phyloP scores from a whole-genome alignment of 805 yeast species.

The Wickerhamiella sorbophila region DNA sequence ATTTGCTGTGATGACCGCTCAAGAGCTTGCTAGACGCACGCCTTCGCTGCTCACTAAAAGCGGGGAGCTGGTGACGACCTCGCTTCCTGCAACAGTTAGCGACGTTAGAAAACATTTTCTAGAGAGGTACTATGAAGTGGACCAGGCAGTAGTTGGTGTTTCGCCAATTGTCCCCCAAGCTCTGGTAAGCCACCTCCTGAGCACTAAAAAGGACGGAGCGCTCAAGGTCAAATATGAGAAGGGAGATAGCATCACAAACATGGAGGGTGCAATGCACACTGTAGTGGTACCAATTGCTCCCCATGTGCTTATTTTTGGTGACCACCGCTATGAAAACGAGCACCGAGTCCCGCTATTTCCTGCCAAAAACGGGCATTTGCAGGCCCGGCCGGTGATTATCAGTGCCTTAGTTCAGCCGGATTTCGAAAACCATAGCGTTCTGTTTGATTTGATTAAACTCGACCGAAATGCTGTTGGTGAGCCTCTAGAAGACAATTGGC shows the following conservation, averaged over 20 bases:
- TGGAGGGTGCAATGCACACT: slow-evolving; percentile 13
- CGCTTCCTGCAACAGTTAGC: background rate
- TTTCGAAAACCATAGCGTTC: slow-evolving; percentile 13
- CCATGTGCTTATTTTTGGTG: slow-evolving; percentile 11
- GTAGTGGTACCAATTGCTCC: slow-evolving; percentile 14
- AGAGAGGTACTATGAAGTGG: background rate
- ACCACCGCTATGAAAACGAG: slow-evolving; percentile 6
- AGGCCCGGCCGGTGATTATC: slow-evolving; percentile 9
- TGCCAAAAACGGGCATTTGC: background rate
- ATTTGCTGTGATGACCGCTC: too few relatives aligned
- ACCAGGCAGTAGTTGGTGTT: slow-evolving; percentile 5
- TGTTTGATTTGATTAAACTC: slow-evolving; percentile 9
- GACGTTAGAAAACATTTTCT: background rate
- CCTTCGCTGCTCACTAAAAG: background rate
- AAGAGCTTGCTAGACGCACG: background rate
- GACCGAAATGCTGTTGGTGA: slow-evolving; percentile 5
- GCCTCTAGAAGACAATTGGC: slow-evolving; percentile 1
- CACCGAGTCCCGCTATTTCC: slow-evolving; percentile 5
- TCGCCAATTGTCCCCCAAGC: slow-evolving; percentile 4
- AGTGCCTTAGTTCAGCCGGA: slow-evolving; percentile 18
- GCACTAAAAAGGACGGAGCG: slow-evolving; percentile 7
- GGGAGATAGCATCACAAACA: slow-evolving; percentile 13
- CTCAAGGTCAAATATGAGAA: slow-evolving; percentile 7
- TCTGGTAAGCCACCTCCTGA: slow-evolving; percentile 9
- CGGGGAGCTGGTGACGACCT: background rate